Conservation (phyloP, 2,329 filamentous ascomycete genomes). For the Passalora sequoiae region DNA sequence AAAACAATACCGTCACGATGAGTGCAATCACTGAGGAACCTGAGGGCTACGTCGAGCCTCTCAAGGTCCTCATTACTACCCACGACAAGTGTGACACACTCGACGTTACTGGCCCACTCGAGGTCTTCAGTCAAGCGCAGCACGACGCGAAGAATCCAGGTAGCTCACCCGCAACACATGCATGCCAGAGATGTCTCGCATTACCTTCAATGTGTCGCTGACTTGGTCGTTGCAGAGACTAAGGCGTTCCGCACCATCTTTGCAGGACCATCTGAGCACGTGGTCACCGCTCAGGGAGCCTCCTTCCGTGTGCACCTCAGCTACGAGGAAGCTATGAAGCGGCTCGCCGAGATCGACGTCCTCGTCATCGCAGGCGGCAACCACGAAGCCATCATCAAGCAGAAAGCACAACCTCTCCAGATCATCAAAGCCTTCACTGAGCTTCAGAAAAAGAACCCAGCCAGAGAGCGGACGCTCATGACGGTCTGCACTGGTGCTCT, state of each 20-base stretch:
- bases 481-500: slow-evolving; percentile 75
- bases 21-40: slow-evolving; percentile 45
- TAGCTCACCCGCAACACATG: slow-evolving; percentile 26
- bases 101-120: slow-evolving; percentile 53
- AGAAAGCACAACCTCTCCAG: slow-evolving; percentile 61
- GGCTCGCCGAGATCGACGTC: slow-evolving; percentile 70
- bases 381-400: slow-evolving; percentile 58
- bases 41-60: slow-evolving; percentile 38
- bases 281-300: slow-evolving; percentile 58
- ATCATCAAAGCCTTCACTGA: slow-evolving; percentile 73
- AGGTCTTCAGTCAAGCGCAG: slow-evolving; percentile 51
- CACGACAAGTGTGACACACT: slow-evolving; percentile 18
- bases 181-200: not conserved
- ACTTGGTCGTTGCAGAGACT: slow-evolving; percentile 36
- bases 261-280: slow-evolving; percentile 43
- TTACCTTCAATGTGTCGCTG: not conserved
- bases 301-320: slow-evolving; percentile 68
- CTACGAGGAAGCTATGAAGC: slow-evolving; percentile 71
- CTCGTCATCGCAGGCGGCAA: slow-evolving; percentile 72
- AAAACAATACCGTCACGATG: slow-evolving; percentile 37
- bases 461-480: slow-evolving; percentile 73
- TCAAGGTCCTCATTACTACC: slow-evolving; percentile 56
- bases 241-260: slow-evolving; percentile 53
- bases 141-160: slow-evolving; percentile 51
- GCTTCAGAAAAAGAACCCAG: slow-evolving; percentile 71